A percentile compares a stretch with the other conserved stretches of the same genome.
Evolutionary conservation across 176 grass and related monocot genomes (phyloP).

Genomic region (Aegilops speltoides): DNA sequence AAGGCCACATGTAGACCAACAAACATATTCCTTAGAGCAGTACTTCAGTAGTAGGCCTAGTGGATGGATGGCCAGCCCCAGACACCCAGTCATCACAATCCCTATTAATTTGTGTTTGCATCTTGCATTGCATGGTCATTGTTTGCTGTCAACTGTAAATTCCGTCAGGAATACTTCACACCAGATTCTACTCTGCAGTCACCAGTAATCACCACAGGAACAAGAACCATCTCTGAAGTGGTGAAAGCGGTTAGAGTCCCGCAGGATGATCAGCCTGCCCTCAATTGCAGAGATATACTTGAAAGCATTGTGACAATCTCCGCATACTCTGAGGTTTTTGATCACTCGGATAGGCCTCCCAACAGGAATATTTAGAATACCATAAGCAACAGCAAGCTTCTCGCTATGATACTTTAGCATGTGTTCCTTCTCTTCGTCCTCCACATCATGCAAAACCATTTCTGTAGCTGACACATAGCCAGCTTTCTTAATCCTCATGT

Average conservation of each 20-base stretch:
- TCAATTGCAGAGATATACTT: slow-evolving; percentile 90
- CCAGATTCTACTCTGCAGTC: slow-evolving; percentile 10
- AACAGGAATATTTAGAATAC: slow-evolving; percentile 75
- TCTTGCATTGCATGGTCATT: background rate
- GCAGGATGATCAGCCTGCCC: slow-evolving; percentile 79
- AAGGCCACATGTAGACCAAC: background rate
- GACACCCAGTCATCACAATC: slow-evolving; percentile 7
- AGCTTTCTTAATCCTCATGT: slow-evolving; percentile 73
- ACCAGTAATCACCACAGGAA: slow-evolving; percentile 98
- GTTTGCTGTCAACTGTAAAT: background rate
- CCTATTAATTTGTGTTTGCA: background rate
- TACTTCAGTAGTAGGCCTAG: background rate
- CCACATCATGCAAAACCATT: slow-evolving; percentile 94
- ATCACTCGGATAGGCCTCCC: slow-evolving; percentile 84
- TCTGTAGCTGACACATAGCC: slow-evolving; percentile 81
- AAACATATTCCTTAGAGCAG: background rate
- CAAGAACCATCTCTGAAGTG: slow-evolving; percentile 88
- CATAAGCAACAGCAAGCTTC: slow-evolving; percentile 89
- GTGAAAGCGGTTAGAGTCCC: slow-evolving; percentile 92
- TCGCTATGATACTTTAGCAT: slow-evolving; percentile 93
- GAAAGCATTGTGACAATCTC: slow-evolving; percentile 86
- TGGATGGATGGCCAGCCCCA: background rate
- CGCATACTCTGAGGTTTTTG: slow-evolving; percentile 80
- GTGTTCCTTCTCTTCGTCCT: slow-evolving; percentile 95
- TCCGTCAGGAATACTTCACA: slow-evolving; percentile 13